Evolutionary conservation across 116 monocot species (phyloP).

Genomic region (Trichopus zeylanicus): DNA sequence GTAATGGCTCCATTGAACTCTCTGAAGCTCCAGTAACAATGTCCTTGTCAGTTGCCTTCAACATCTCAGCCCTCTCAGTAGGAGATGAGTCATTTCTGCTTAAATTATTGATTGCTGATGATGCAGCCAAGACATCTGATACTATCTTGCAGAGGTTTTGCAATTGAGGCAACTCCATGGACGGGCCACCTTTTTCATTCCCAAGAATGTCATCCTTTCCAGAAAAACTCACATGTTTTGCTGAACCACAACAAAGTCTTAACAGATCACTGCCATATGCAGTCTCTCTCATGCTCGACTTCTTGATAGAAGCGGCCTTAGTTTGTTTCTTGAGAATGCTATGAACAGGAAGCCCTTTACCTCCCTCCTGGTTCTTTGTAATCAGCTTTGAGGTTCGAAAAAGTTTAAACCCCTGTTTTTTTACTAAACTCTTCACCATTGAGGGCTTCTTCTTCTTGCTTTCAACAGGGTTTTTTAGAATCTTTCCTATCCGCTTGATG

Average conservation of each 20-base stretch:
- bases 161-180: slow-evolving; percentile 23
- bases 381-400: slow-evolving; percentile 15
- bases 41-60: slow-evolving; percentile 8
- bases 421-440: slow-evolving; percentile 16
- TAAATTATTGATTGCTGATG: slow-evolving; percentile 19
- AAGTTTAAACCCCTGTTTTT: slow-evolving; percentile 20
- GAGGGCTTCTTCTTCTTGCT: slow-evolving; percentile 25
- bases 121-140: slow-evolving; percentile 43
- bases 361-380: slow-evolving; percentile 14
- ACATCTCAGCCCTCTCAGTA: slow-evolving; percentile 15
- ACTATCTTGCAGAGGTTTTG: slow-evolving; percentile 43
- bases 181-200: slow-evolving; percentile 11
- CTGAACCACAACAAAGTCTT: slow-evolving; percentile 12
- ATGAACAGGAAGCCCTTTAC: slow-evolving; percentile 18
- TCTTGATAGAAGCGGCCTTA: slow-evolving; percentile 19
- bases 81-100: slow-evolving; percentile 5
- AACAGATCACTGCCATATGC: slow-evolving; percentile 5
- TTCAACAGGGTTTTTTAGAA: slow-evolving; percentile 6
- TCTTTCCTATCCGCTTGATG: slow-evolving; percentile 24
- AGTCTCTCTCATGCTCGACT: slow-evolving; percentile 1
- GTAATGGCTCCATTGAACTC: slow-evolving; percentile 4
- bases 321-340: slow-evolving; percentile 41
- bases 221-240: slow-evolving; percentile 48
- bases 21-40: slow-evolving; percentile 5
- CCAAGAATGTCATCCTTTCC: slow-evolving; percentile 35